Conservation (phyloP, 768 basidiomycete genomes). For the Russula abietina region DNA sequence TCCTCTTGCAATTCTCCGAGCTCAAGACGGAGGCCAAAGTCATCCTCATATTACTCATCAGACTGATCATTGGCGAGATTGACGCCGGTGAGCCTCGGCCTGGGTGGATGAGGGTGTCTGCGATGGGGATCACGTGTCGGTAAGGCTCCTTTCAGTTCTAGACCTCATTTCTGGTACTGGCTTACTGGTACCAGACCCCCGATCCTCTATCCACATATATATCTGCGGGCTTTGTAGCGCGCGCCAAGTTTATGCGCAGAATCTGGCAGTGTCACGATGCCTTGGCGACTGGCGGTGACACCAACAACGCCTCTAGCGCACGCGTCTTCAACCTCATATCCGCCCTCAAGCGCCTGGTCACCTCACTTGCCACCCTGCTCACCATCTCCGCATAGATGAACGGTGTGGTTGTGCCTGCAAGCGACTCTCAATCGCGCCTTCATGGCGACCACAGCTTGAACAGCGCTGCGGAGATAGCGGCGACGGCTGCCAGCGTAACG, state of each 20-base stretch:
- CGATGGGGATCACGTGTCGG: constrained; percentile 24
- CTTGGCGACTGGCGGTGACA: constrained; percentile 41
- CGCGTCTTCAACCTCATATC: constrained; percentile 76
- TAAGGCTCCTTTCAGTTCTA: not conserved
- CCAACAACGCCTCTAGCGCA: constrained; percentile 54
- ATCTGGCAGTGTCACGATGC: constrained; percentile 22
- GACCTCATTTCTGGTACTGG: not conserved
- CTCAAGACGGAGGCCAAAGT: constrained; percentile 71
- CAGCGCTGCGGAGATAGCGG: constrained; percentile 76
- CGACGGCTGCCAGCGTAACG: constrained; percentile 74
- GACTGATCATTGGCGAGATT: constrained; percentile 3
- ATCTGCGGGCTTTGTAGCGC: constrained; percentile 16
- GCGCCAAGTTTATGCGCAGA: constrained; percentile 20
- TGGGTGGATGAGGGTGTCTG: constrained; percentile 24
- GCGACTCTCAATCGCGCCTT: constrained; percentile 31
- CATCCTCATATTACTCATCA: constrained; percentile 12
- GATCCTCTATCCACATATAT: too few relatives aligned
- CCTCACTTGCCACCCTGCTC: constrained; percentile 81
- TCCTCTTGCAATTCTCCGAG: constrained; percentile 75
- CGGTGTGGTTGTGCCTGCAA: constrained; percentile 59
- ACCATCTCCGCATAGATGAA: constrained; percentile 76
- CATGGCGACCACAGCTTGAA: constrained; percentile 59
- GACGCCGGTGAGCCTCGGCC: constrained; percentile 10
- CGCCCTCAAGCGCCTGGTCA: constrained; percentile 80
- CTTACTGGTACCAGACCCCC: not conserved